Percentiles rank a stretch among this genome's conserved stretches.
These are phyloP conservation scores for Thalassiosira ordinaria DNA, from an alignment of 352 stramenopile genomes.

Conservation along the genomic window DNA sequence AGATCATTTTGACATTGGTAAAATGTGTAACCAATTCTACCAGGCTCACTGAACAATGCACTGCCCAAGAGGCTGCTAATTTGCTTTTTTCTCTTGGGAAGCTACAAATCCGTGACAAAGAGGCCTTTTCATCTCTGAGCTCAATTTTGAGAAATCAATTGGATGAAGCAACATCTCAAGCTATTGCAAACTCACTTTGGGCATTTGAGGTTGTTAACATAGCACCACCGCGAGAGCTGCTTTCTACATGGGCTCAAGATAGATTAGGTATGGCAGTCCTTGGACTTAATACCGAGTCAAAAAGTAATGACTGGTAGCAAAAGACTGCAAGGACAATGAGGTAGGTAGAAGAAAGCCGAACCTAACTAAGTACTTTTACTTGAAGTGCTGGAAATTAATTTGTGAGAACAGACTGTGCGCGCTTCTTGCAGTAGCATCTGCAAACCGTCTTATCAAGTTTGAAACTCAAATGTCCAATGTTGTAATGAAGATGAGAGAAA, in stretches of 20 bases:
- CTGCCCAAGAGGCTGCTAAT: slow-evolving; percentile 64
- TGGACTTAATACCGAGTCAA: too few species aligned
- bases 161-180: slow-evolving; percentile 61
- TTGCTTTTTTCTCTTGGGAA: slow-evolving; percentile 68
- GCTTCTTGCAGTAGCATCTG: too few species aligned
- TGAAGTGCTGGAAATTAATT: too few species aligned
- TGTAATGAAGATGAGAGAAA: too few species aligned
- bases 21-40: slow-evolving; percentile 5
- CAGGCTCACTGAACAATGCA: slow-evolving; percentile 21
- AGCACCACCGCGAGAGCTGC: slow-evolving; percentile 31
- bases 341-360: too few species aligned
- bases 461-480: too few species aligned
- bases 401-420: too few species aligned
- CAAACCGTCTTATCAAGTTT: too few species aligned
- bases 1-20: slow-evolving; percentile 50
- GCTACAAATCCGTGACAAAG: slow-evolving; percentile 63
- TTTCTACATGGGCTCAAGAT: slow-evolving; percentile 28
- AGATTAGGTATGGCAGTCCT: slow-evolving; percentile 33
- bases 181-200: slow-evolving; percentile 73
- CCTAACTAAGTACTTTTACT: too few species aligned
- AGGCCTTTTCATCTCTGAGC: slow-evolving; percentile 62
- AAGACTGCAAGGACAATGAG: too few species aligned
- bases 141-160: slow-evolving; percentile 60
- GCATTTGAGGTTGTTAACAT: slow-evolving; percentile 59
- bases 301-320: too few species aligned